Conservation (phyloP, 345 rosid genomes). For the Pugionium cornutum region DNA sequence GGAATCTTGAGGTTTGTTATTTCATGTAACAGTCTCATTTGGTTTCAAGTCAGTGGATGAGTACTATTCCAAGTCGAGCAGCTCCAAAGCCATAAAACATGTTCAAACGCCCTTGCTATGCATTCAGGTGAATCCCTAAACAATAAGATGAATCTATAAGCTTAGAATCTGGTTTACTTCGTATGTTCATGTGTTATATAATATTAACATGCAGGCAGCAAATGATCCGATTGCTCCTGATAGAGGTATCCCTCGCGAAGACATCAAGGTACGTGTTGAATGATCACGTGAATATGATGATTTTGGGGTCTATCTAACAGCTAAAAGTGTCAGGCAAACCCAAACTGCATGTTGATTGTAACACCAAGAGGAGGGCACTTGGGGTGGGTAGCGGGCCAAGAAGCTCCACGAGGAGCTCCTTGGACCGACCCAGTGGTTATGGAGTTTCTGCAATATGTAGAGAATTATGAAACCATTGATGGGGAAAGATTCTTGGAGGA, state of each 20-base stretch:
- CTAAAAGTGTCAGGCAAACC: conserved; percentile 53
- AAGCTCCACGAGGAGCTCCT: conserved; percentile 75
- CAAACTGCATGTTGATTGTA: conserved; percentile 75
- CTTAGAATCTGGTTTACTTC: not conserved
- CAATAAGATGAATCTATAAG: not conserved
- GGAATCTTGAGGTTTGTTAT: not conserved
- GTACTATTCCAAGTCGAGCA: conserved; percentile 79
- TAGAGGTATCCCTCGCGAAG: conserved; percentile 81
- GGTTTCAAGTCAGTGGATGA: conserved; percentile 94
- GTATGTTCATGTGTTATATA: not conserved
- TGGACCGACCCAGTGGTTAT: conserved; percentile 81
- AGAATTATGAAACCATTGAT: conserved; percentile 29
- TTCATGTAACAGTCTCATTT: conserved; percentile 44
- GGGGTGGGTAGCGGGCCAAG: conserved; percentile 86
- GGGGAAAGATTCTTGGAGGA: conserved; percentile 27
- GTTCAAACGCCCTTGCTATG: conserved; percentile 75
- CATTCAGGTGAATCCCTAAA: conserved; percentile 62
- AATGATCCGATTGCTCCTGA: conserved; percentile 94
- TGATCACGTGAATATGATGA: not conserved
- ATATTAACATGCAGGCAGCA: conserved; percentile 59
- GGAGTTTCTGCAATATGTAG: conserved; percentile 80
- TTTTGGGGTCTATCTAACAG: conserved; percentile 23
- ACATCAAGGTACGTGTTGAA: conserved; percentile 58
- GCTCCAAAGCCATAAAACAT: conserved; percentile 69
- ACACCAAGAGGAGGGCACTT: conserved; percentile 91